A percentile compares a stretch with the other conserved stretches of the same genome.
Evolutionary conservation across 179 eudicot genomes (phyloP).

Genomic region (Gypsophila paniculata): DNA sequence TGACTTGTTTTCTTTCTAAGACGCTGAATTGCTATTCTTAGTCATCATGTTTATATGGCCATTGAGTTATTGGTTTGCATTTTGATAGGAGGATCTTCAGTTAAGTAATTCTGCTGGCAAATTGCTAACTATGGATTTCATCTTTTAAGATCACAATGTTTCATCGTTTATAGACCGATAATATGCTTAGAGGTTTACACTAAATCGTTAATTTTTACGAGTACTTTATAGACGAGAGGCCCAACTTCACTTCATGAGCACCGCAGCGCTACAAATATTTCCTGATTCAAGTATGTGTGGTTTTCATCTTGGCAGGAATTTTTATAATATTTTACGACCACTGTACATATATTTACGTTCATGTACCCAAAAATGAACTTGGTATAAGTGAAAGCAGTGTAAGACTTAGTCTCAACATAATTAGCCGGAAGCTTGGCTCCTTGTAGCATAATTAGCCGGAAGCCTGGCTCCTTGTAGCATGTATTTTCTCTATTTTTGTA

Average conservation of each 20-base stretch:
- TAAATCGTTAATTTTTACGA: neutral
- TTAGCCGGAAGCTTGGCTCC: slow-evolving; percentile 1
- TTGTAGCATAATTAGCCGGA: neutral
- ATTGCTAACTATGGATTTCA: neutral
- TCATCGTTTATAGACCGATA: too few species aligned
- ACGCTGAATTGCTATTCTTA: neutral
- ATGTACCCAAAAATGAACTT: neutral
- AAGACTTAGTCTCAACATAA: too few species aligned
- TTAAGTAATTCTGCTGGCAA: neutral
- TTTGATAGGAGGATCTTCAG: neutral
- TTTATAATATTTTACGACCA: neutral
- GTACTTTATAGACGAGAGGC: neutral
- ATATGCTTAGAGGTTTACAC: too few species aligned
- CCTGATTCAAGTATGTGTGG: neutral
- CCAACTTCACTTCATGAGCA: neutral
- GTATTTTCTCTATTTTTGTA: neutral
- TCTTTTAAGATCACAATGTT: too few species aligned
- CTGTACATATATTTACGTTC: neutral
- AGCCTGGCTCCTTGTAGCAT: neutral
- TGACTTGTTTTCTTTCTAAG: neutral
- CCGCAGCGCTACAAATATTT: neutral
- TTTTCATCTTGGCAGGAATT: neutral
- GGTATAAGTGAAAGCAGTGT: neutral
- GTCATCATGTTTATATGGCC: neutral
- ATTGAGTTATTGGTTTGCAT: slow-evolving; percentile 1